Evolutionary conservation across 805 yeast species (phyloP), one percentile per base, ranked within the genome.

Genomic region (Saturnispora gosingensis): DNA sequence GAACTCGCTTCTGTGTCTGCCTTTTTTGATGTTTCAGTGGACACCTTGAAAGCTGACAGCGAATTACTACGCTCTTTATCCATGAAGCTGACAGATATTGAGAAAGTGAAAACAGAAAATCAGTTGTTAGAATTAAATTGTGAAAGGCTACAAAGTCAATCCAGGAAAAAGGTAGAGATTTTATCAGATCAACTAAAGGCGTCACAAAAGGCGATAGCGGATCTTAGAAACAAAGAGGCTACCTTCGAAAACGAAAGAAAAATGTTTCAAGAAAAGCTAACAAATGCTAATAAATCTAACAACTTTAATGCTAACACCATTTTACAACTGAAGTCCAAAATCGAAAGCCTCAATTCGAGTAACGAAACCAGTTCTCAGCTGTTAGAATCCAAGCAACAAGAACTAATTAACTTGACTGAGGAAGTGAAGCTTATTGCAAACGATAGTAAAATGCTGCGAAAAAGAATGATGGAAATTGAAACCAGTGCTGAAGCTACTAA

Each of bases 361-460:
- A 70, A 68, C 32, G 56, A 62, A 22, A 57, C 60, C 5, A 66
- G 68, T 1, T 58, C 67, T 45, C 71, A 71, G 40, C 51, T 71
- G 43, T 50, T 73, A 10, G 68, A 65, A 47, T 59, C 61, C 39
- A 72, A 70, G 53, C 73, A 71, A 52, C 64, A 62, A 36, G 71
- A 72, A 49, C 56, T 68, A 11, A 62, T 60, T 5, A 61, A 59
- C 9, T 56, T 71, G 6, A 64, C 65, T 34, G 76, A 71, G 50
- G 80, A 78, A 49, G 49, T 75, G 5, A 71, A 68, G 24, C 62
- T 69, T n/a, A 56, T 72, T 16, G 66, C 71, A 18, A 63, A 67
- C 36, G 68, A 66, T 48, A 77, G 71, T 53, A 71, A 67, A 16
- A 66, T 74, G 65, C 59, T 77, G 3, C 72, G 78, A 39, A 54